Percentiles rank a stretch among this genome's conserved stretches.
Evolutionary conservation across 1,284 basidiomycete genomes (phyloP).

Genomic region (Naganishia cerealis): DNA sequence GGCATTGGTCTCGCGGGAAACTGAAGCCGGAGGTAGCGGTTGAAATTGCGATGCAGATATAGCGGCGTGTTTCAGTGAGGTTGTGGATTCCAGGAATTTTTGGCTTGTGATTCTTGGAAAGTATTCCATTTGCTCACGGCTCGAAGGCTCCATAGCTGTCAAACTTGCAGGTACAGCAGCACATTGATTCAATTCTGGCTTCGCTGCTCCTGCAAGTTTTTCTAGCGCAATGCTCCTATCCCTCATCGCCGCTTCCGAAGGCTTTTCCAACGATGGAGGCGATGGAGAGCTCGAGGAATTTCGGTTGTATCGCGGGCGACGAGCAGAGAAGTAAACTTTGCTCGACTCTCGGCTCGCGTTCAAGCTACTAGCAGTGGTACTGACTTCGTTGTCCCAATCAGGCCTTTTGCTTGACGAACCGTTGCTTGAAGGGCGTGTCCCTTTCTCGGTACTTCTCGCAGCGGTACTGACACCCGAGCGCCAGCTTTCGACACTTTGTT

Average conservation of each 20-base stretch:
- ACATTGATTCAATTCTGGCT: not conserved
- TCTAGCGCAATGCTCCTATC: not conserved
- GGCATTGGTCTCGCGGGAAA: not conserved
- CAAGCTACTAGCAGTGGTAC: not conserved
- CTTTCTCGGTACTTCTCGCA: not conserved
- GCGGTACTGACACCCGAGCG: not conserved
- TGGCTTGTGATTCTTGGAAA: not conserved
- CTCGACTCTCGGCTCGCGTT: not conserved
- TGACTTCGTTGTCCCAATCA: not conserved
- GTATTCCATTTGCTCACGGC: not conserved
- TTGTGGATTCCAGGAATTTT: not conserved
- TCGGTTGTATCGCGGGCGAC: not conserved
- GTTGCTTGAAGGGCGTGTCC: not conserved
- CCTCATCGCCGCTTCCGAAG: not conserved
- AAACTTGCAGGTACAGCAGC: not conserved
- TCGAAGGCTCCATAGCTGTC: not conserved
- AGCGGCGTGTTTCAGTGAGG: not conserved
- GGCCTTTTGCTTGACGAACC: not conserved
- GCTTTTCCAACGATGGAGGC: not conserved
- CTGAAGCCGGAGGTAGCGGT: not conserved
- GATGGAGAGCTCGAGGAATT: not conserved
- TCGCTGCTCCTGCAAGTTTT: not conserved
- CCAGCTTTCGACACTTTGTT: conserved; percentile 12
- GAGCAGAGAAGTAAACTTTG: not conserved
- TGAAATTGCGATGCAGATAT: not conserved